Evolutionary conservation across 345 rosid species (phyloP).

Genomic region (Populus deltoides): DNA sequence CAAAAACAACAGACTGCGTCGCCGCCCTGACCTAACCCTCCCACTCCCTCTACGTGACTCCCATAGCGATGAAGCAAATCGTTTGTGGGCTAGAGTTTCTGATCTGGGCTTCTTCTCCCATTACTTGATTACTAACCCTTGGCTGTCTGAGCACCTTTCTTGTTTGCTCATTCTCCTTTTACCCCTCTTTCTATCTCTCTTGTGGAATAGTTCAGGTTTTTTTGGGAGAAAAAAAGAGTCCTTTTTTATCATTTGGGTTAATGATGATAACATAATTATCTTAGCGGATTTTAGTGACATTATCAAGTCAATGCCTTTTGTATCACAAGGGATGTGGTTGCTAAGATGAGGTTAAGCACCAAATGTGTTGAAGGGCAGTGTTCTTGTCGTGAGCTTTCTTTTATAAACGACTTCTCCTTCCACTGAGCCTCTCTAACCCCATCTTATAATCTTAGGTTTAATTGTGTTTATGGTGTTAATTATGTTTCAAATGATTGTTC

Average conservation of each 20-base stretch:
- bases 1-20: no score
- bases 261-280: slow-evolving; percentile 68
- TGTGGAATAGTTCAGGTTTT: not conserved
- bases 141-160: slow-evolving; percentile 89
- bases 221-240: not conserved
- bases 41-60: no score
- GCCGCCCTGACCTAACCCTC: no score
- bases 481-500: not conserved
- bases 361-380: slow-evolving; percentile 76
- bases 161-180: not conserved
- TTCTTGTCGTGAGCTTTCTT: slow-evolving; percentile 78
- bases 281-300: slow-evolving; percentile 99
- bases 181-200: not conserved
- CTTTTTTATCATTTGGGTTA: slow-evolving; percentile 28
- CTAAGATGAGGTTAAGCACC: slow-evolving; percentile 72
- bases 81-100: slow-evolving; percentile 98
- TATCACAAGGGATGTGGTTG: slow-evolving; percentile 13
- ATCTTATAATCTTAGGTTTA: not conserved
- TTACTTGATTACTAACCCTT: slow-evolving; percentile 91
- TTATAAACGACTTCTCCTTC: slow-evolving; percentile 94
- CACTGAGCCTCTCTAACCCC: slow-evolving; percentile 59
- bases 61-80: slow-evolving; percentile 52
- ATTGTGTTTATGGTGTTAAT: not conserved
- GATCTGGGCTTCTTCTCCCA: slow-evolving; percentile 58
- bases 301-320: slow-evolving; percentile 20